These are phyloP conservation scores for Cladosporium phlei DNA, from an alignment of 2,329 filamentous ascomycete species.

Conservation along the genomic window DNA sequence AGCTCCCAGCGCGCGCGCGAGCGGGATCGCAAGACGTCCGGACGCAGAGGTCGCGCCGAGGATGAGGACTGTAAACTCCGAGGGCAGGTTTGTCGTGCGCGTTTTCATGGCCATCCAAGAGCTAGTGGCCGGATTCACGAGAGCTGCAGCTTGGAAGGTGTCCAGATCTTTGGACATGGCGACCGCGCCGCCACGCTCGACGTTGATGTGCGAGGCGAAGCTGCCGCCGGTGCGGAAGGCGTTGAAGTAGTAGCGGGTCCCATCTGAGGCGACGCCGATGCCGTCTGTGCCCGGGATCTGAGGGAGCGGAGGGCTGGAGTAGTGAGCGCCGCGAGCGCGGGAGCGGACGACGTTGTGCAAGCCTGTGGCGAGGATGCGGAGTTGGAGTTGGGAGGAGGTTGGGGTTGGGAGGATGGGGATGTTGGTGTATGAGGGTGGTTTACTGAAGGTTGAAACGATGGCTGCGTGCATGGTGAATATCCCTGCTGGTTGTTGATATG, in stretches of 20 bases:
- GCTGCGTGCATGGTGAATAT: constrained; percentile 35
- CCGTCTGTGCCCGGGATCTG: constrained; percentile 53
- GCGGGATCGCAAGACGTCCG: constrained; percentile 47
- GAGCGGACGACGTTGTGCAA: constrained; percentile 52
- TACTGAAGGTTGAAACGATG: constrained; percentile 39
- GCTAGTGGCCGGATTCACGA: constrained; percentile 53
- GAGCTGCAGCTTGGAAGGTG: constrained; percentile 47
- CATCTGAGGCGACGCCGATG: constrained; percentile 43
- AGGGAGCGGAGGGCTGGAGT: constrained; percentile 46
- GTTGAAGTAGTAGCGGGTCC: constrained; percentile 49
- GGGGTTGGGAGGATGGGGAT: constrained; percentile 34
- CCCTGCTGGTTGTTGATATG: not conserved
- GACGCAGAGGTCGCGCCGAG: constrained; percentile 52
- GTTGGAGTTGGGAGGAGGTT: constrained; percentile 37
- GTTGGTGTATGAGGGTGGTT: constrained; percentile 29
- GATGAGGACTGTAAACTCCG: constrained; percentile 47
- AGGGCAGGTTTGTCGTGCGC: constrained; percentile 37
- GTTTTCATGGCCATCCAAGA: constrained; percentile 55
- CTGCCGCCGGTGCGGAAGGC: constrained; percentile 39
- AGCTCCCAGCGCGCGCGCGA: constrained; percentile 48
- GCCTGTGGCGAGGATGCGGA: constrained; percentile 51
- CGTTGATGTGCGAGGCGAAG: constrained; percentile 47
- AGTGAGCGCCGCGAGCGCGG: constrained; percentile 53
- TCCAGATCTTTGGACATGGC: constrained; percentile 45
- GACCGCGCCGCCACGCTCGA: constrained; percentile 32